A percentile compares a stretch with the other conserved stretches of the same genome.
Conservation (phyloP, 768 basidiomycete species). For the Lentinula sp. region DNA sequence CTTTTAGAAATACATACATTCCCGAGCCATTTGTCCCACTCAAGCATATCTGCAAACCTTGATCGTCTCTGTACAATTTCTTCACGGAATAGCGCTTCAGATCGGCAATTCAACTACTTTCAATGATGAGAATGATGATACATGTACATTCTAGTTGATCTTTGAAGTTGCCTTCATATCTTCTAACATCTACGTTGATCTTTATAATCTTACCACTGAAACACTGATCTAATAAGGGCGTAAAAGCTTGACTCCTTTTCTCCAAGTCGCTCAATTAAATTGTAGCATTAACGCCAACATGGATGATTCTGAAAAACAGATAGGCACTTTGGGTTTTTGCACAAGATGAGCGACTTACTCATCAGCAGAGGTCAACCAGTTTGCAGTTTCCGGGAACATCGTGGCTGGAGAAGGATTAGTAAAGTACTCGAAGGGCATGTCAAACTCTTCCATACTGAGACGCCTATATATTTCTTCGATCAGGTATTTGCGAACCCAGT, state of each 20-base stretch:
- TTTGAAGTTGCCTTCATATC: too few relatives aligned
- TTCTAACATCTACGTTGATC: too few relatives aligned
- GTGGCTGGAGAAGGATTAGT: conserved; percentile 27
- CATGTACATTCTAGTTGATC: too few relatives aligned
- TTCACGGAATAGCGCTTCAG: too few relatives aligned
- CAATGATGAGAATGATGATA: too few relatives aligned
- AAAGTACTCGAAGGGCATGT: neutral
- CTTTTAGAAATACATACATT: too few relatives aligned
- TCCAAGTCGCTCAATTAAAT: conserved; percentile 23
- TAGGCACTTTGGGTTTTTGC: neutral
- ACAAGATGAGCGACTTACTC: conserved; percentile 29
- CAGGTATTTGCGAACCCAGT: conserved; percentile 41
- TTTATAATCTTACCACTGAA: too few relatives aligned
- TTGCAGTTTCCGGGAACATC: conserved; percentile 59
- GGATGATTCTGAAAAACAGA: conserved; percentile 36
- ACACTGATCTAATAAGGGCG: too few relatives aligned
- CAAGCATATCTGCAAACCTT: too few relatives aligned
- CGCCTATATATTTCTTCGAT: conserved; percentile 62
- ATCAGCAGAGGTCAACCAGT: conserved; percentile 51
- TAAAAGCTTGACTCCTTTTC: neutral
- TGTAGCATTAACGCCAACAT: conserved; percentile 49
- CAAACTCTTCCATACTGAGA: conserved; percentile 30
- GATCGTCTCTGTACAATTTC: too few relatives aligned
- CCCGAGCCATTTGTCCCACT: too few relatives aligned
- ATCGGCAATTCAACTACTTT: too few relatives aligned